These are phyloP conservation scores for Corinectria fuckeliana DNA, from an alignment of 2,329 filamentous ascomycete genomes.

Conservation along the genomic window DNA sequence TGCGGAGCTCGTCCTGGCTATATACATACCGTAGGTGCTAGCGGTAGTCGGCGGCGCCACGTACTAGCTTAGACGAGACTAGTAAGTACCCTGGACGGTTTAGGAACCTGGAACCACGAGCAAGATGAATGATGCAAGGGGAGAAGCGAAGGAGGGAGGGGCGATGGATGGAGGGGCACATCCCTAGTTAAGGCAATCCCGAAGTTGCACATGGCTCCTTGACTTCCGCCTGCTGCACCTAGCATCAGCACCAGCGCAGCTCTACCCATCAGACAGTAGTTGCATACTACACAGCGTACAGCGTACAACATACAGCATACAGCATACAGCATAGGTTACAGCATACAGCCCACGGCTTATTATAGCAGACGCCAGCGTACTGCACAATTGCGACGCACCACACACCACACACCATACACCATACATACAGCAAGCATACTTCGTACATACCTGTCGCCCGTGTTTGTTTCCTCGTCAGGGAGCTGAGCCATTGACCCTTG, in stretches of 20 bases:
- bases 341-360: background rate
- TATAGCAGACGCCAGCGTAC: background rate
- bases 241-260: conserved; percentile 9
- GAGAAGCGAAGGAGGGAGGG: conserved; percentile 20
- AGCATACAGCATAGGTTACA: background rate
- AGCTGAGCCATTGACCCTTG: background rate
- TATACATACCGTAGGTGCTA: conserved; percentile 15
- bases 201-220: conserved; percentile 20
- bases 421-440: background rate
- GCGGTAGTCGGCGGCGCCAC: conserved; percentile 9
- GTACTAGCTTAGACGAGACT: background rate
- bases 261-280: conserved; percentile 2
- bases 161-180: conserved; percentile 22
- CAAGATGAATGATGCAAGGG: conserved; percentile 36
- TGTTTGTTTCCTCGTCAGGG: background rate
- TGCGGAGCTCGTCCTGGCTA: background rate
- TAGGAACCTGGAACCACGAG: conserved; percentile 18
- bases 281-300: background rate
- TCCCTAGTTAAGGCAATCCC: conserved; percentile 17
- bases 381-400: background rate
- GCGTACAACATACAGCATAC: background rate
- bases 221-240: conserved; percentile 31
- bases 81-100: conserved; percentile 14
- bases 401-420: background rate
- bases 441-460: background rate